A percentile compares a stretch with the other conserved stretches of the same genome.
These are phyloP conservation scores for Poa annua DNA, from an alignment of 176 grass and related monocot genomes.

Conservation along the genomic window DNA sequence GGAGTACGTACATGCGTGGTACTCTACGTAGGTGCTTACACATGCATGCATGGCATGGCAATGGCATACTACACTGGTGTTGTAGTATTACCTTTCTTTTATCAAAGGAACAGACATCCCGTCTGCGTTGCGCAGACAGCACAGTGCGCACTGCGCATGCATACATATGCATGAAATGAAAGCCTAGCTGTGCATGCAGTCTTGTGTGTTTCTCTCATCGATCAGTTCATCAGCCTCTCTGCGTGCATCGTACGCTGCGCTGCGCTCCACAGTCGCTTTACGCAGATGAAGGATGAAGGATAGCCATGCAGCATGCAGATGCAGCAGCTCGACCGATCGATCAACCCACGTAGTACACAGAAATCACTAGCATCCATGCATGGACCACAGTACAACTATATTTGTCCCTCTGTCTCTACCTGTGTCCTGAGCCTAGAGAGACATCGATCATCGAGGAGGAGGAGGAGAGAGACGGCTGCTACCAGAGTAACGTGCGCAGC, in stretches of 20 bases:
- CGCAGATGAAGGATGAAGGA: not conserved
- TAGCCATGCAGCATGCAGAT: not conserved
- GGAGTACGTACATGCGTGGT: not conserved
- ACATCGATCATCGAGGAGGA: too few relatives aligned
- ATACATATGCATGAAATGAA: slow-evolving; percentile 7
- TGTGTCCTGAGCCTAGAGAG: not conserved
- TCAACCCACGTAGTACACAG: slow-evolving; percentile 25
- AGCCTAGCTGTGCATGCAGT: not conserved
- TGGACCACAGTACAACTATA: slow-evolving; percentile 38
- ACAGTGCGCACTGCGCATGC: slow-evolving; percentile 2
- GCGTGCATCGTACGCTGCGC: slow-evolving; percentile 26
- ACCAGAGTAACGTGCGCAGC: too few relatives aligned
- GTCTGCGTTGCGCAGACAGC: slow-evolving; percentile 3
- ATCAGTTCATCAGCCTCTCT: slow-evolving; percentile 2
- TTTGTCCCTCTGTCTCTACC: slow-evolving; percentile 25
- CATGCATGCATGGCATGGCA: not conserved
- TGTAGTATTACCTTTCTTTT: not conserved
- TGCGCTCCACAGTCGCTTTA: slow-evolving; percentile 27
- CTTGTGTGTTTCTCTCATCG: not conserved
- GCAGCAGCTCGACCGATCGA: slow-evolving; percentile 24
- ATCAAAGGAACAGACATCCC: slow-evolving; percentile 35
- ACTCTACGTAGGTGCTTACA: not conserved
- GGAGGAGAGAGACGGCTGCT: too few relatives aligned
- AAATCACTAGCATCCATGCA: not conserved
- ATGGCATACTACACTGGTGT: not conserved